Conservation (phyloP, 768 basidiomycete genomes). For the Fomitopsis serialis region DNA sequence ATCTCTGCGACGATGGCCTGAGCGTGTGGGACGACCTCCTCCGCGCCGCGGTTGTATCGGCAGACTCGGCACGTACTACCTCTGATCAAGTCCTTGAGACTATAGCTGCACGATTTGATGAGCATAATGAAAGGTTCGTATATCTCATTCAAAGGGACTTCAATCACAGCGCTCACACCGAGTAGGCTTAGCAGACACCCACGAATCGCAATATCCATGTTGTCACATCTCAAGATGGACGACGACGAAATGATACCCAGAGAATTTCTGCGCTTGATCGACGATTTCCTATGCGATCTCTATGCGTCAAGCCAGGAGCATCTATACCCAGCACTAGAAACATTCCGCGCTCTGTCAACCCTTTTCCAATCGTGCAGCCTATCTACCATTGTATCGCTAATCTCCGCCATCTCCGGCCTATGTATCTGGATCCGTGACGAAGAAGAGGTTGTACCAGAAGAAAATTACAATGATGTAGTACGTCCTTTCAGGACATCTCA, state of each 20-base stretch:
- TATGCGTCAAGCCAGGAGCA: constrained; percentile 1
- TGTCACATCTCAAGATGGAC: not conserved
- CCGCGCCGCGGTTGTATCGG: constrained; percentile 23
- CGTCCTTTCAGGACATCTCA: constrained; percentile 9
- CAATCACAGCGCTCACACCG: not conserved
- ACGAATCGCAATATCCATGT: not conserved
- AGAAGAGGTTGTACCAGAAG: constrained; percentile 30
- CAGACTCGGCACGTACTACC: constrained; percentile 12
- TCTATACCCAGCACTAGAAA: not conserved
- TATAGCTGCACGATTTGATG: not conserved
- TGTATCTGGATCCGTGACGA: constrained; percentile 51
- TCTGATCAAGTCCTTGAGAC: constrained; percentile 8
- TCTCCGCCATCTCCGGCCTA: constrained; percentile 31
- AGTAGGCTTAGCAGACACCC: constrained; percentile 2
- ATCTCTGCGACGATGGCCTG: constrained; percentile 35
- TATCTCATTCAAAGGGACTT: not conserved
- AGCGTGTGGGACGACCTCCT: constrained; percentile 39
- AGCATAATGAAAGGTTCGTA: constrained; percentile 1
- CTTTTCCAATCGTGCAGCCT: not conserved
- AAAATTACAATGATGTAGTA: constrained; percentile 46
- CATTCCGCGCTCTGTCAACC: not conserved
- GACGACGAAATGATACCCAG: not conserved
- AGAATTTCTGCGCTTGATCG: not conserved
- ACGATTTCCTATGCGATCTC: constrained; percentile 6
- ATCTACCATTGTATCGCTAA: constrained; percentile 12